Evolutionary conservation across 2,329 filamentous ascomycete species (phyloP).

Genomic region (Bipolaris bicolor): DNA sequence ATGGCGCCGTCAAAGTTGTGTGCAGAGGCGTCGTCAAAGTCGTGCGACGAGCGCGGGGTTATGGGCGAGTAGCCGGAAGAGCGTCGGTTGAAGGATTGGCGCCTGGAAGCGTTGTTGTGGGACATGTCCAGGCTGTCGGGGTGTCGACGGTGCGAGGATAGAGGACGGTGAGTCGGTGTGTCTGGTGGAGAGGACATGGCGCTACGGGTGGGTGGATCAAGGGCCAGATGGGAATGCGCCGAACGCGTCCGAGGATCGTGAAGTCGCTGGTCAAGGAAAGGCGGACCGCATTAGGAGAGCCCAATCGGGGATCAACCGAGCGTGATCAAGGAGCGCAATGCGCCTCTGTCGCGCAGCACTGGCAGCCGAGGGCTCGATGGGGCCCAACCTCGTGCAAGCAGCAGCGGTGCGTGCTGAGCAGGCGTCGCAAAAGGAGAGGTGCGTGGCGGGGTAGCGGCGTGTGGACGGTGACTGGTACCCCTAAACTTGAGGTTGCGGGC

Average conservation of each 20-base stretch:
- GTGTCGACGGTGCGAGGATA: slow-evolving; percentile 47
- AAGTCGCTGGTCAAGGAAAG: slow-evolving; percentile 11
- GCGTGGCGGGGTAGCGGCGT: slow-evolving; percentile 15
- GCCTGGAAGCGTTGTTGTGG: slow-evolving; percentile 44
- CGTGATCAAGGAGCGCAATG: slow-evolving; percentile 15
- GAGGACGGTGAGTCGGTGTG: slow-evolving; percentile 48
- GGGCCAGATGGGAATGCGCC: slow-evolving; percentile 8
- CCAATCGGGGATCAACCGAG: slow-evolving; percentile 20
- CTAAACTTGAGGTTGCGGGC: slow-evolving; percentile 27
- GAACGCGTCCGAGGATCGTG: slow-evolving; percentile 13
- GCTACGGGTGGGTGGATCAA: slow-evolving; percentile 7
- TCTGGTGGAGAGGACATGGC: slow-evolving; percentile 52
- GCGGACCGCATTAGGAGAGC: slow-evolving; percentile 18
- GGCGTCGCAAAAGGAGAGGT: slow-evolving; percentile 1
- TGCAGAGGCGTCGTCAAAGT: slow-evolving; percentile 49
- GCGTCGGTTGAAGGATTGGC: slow-evolving; percentile 48
- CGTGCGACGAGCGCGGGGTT: slow-evolving; percentile 50
- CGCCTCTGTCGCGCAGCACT: slow-evolving; percentile 16
- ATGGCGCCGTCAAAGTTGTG: slow-evolving; percentile 48
- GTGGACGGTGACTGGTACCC: slow-evolving; percentile 13
- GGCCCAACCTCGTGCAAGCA: slow-evolving; percentile 2
- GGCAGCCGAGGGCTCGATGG: slow-evolving; percentile 2
- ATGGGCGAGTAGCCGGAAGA: slow-evolving; percentile 56
- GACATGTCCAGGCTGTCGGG: slow-evolving; percentile 53
- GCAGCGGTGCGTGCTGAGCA: neutral